These are phyloP conservation scores for Chrysanthemum makinoi DNA, from an alignment of 129 eudicot species.

Conservation along the genomic window DNA sequence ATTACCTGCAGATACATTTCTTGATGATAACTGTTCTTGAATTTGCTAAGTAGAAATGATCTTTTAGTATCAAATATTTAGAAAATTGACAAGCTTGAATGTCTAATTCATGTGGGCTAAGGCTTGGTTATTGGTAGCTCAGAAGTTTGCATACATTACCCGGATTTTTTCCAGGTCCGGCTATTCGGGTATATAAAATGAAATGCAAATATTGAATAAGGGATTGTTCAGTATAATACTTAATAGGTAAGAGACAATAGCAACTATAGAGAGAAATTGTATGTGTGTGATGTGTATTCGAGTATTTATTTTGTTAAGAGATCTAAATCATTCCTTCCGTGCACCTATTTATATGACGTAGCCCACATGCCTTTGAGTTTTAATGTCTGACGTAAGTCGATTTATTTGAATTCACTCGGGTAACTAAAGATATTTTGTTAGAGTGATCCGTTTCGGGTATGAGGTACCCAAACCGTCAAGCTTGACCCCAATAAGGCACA, in stretches of 20 bases:
- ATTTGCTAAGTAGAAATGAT: background rate
- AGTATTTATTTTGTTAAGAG: background rate
- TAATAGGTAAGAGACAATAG: background rate
- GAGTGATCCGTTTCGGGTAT: background rate
- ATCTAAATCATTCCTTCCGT: background rate
- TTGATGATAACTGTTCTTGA: background rate
- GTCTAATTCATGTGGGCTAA: background rate
- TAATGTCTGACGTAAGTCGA: background rate
- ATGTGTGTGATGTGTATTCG: background rate
- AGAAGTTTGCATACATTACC: background rate
- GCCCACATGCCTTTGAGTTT: background rate
- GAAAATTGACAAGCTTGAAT: background rate
- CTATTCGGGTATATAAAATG: background rate
- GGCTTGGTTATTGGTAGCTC: background rate
- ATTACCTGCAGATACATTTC: background rate
- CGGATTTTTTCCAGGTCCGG: background rate
- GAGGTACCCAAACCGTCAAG: background rate
- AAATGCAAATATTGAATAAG: background rate
- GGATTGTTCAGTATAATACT: background rate
- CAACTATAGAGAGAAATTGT: background rate
- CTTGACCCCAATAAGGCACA: background rate
- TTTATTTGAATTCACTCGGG: background rate
- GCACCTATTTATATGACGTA: slow-evolving; percentile 7
- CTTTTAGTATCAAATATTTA: background rate
- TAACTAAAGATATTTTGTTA: background rate